phyloP scores from a whole-genome alignment of 2,329 filamentous ascomycete genomes.

The Helotiales sp. region DNA sequence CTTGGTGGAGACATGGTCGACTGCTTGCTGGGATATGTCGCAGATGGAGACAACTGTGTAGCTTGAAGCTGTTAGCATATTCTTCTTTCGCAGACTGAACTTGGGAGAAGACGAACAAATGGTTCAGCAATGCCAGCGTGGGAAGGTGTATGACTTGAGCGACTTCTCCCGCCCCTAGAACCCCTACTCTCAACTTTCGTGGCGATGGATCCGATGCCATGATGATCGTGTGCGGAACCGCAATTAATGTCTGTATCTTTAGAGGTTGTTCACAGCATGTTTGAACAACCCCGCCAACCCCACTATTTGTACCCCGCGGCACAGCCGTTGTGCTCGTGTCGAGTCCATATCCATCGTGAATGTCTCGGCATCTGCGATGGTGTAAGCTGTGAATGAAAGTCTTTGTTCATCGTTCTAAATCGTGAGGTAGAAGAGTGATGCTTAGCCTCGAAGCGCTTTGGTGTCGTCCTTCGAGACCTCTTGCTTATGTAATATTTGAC shows the following conservation, averaged over 20 bases:
- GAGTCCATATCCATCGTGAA: background rate
- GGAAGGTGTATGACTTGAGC: constrained; percentile 54
- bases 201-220: background rate
- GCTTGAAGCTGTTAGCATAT: background rate
- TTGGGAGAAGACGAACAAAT: constrained; percentile 25
- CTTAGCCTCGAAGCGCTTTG: too few species aligned
- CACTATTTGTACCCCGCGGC: background rate
- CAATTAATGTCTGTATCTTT: background rate
- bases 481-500: too few species aligned
- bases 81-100: background rate
- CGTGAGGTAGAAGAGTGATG: too few species aligned
- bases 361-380: background rate
- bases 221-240: background rate
- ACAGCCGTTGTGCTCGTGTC: background rate
- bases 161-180: constrained; percentile 47
- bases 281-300: background rate
- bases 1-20: constrained; percentile 40
- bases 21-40: constrained; percentile 41
- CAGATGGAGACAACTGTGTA: constrained; percentile 32
- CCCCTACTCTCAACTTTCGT: constrained; percentile 17
- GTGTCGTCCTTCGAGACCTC: too few species aligned
- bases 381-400: too few species aligned
- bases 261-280: background rate
- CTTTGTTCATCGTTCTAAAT: too few species aligned
- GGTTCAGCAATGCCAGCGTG: constrained; percentile 41